Evolutionary conservation across 228 moss, liverwort and hornwort species (phyloP), one percentile per base, ranked within the genome.

Genomic region (Sphagnum fallax): DNA sequence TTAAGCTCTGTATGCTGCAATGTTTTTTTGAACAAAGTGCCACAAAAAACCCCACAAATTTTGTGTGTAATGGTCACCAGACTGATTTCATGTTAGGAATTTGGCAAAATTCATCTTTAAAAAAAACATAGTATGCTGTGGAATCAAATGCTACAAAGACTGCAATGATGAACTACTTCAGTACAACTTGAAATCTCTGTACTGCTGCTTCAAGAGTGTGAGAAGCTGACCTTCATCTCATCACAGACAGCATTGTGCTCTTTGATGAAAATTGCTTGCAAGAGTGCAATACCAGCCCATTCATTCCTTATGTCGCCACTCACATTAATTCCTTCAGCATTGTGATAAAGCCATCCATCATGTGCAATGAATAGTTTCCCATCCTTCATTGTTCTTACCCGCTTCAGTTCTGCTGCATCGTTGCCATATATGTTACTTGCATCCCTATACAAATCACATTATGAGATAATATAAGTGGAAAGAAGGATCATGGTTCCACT

Each of bases 191-290:
- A 32, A 32, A 32, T 32, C 32, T 32, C 32, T 32, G 32, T 32
- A 32, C 32, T 32, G 32, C 32, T 32, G 32, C 32, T 32, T 32
- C 32, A 32, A 32, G 32, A 32, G 32, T 32, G 32, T 32, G 10
- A 49, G 50, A 65, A 60, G n/a, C 61, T 69, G 57, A 82, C 87
- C 75, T 73, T 76, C 71, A 90, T 16, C 13, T 67, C 53, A 9
- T 88, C 85, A 6, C 83, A 85, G 5, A 88, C 70, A 6, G 64
- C 60, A 64, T 90, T 90, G 76, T 88, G 90, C 67, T 90, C 90
- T 48, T 82, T 77, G 11, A 83, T 16, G 60, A 90, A 90, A 52
- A 90, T 75, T 4, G 87, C 79, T 65, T 90, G 90, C 16, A 90
- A 15, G 32, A 77, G 47, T 15, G 75, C 65, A 62, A 88, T 77